Conservation (phyloP, 495 filamentous ascomycete genomes). For the Aspergillus baeticus region DNA sequence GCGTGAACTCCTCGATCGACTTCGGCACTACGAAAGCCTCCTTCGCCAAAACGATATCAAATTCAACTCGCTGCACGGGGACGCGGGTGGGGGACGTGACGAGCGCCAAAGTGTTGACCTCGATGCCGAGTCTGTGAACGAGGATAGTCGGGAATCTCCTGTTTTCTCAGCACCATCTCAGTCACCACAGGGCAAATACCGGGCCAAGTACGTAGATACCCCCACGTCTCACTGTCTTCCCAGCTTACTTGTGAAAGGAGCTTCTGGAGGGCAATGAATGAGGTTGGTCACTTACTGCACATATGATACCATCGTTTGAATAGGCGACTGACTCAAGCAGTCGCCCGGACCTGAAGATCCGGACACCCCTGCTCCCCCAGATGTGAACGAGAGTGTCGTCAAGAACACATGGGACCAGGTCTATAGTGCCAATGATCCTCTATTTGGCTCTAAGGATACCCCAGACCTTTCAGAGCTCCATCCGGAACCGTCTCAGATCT, state of each 20-base stretch:
- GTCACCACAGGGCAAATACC: conserved; percentile 30
- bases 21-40: conserved; percentile 52
- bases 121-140: background rate
- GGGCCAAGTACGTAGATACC: conserved; percentile 33
- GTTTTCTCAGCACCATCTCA: conserved; percentile 24
- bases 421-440: conserved; percentile 37
- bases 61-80: conserved; percentile 51
- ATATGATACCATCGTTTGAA: background rate
- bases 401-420: conserved; percentile 45
- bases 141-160: conserved; percentile 7
- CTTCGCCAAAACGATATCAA: conserved; percentile 49
- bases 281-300: background rate
- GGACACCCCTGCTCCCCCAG: conserved; percentile 26
- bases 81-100: conserved; percentile 16
- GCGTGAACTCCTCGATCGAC: conserved; percentile 51
- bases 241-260: conserved; percentile 30
- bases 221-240: background rate
- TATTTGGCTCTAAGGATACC: conserved; percentile 46
- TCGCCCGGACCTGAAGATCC: conserved; percentile 19
- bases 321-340: conserved; percentile 13
- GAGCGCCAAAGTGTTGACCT: conserved; percentile 16
- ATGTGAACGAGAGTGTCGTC: conserved; percentile 30
- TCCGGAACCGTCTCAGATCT: conserved; percentile 42
- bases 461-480: conserved; percentile 49
- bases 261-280: conserved; percentile 48